phyloP scores from a whole-genome alignment of 257 asterid species.

The Capsicum baccatum region DNA sequence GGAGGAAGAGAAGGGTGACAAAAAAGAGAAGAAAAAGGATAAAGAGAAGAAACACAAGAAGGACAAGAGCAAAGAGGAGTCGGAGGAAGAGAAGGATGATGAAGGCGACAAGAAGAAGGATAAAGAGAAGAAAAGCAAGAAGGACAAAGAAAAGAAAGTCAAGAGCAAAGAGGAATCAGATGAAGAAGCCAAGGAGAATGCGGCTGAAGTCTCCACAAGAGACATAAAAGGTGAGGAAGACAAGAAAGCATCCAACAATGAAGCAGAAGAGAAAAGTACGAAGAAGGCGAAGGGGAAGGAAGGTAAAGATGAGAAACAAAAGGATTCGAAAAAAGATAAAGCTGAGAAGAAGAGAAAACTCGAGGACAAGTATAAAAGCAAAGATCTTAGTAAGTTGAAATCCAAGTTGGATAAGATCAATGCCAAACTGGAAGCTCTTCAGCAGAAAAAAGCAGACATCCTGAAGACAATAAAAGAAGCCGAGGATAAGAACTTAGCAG shows the following conservation, averaged over 20 bases:
- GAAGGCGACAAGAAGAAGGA: slow-evolving; percentile 27
- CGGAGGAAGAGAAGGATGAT: slow-evolving; percentile 35
- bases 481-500: slow-evolving; percentile 44
- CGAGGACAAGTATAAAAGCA: slow-evolving; percentile 47
- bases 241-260: slow-evolving; percentile 32
- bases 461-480: slow-evolving; percentile 58
- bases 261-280: slow-evolving; percentile 34
- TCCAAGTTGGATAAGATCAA: slow-evolving; percentile 59
- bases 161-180: neutral
- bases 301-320: slow-evolving; percentile 40
- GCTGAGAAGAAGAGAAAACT: slow-evolving; percentile 59
- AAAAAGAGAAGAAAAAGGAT: slow-evolving; percentile 19
- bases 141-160: slow-evolving; percentile 7
- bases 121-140: neutral
- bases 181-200: slow-evolving; percentile 1
- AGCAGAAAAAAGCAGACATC: slow-evolving; percentile 55
- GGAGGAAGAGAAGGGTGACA: slow-evolving; percentile 32
- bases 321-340: slow-evolving; percentile 50
- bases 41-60: slow-evolving; percentile 22
- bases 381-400: slow-evolving; percentile 55
- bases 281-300: slow-evolving; percentile 32
- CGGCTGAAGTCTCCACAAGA: slow-evolving; percentile 41
- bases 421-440: slow-evolving; percentile 52
- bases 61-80: slow-evolving; percentile 32
- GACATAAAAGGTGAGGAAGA: slow-evolving; percentile 49